Conservation (phyloP, 257 asterid genomes). For the Capsicum baccatum region DNA sequence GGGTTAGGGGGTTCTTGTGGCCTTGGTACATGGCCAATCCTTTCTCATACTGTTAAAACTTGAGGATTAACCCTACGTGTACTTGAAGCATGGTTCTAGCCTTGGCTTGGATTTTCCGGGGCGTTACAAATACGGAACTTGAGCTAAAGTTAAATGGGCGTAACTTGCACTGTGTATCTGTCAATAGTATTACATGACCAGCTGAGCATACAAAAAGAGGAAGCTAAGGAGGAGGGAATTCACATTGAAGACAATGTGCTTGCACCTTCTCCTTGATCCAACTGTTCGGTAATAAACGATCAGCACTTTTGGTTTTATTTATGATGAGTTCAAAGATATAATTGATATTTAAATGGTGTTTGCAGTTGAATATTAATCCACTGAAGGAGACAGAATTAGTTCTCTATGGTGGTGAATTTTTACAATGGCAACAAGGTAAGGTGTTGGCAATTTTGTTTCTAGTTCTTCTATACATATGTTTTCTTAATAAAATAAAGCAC, state of each 20-base stretch:
- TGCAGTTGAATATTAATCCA: slow-evolving; percentile 83
- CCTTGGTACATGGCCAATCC: too few relatives aligned
- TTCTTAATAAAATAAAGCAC: neutral
- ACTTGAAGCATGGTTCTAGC: too few relatives aligned
- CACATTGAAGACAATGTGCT: slow-evolving; percentile 87
- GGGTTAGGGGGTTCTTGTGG: too few relatives aligned
- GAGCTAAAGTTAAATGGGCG: too few relatives aligned
- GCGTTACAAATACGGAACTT: too few relatives aligned
- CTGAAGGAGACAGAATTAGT: slow-evolving; percentile 87
- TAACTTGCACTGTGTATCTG: neutral
- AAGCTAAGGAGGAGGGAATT: slow-evolving; percentile 95
- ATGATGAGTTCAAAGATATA: neutral
- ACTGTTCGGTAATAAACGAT: slow-evolving; percentile 72
- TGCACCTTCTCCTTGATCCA: slow-evolving; percentile 96
- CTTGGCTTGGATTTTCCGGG: too few relatives aligned
- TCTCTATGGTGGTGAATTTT: slow-evolving; percentile 95
- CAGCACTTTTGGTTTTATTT: neutral
- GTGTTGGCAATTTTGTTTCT: slow-evolving; percentile 20
- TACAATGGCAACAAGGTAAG: slow-evolving; percentile 93
- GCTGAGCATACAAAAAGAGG: slow-evolving; percentile 86
- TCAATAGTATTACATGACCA: slow-evolving; percentile 21
- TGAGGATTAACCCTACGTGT: too few relatives aligned
- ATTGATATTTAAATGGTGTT: neutral
- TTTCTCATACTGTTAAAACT: too few relatives aligned
- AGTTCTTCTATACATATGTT: neutral